Conservation (phyloP, 2,329 filamentous ascomycete genomes). For the Cladosporium sp. region DNA sequence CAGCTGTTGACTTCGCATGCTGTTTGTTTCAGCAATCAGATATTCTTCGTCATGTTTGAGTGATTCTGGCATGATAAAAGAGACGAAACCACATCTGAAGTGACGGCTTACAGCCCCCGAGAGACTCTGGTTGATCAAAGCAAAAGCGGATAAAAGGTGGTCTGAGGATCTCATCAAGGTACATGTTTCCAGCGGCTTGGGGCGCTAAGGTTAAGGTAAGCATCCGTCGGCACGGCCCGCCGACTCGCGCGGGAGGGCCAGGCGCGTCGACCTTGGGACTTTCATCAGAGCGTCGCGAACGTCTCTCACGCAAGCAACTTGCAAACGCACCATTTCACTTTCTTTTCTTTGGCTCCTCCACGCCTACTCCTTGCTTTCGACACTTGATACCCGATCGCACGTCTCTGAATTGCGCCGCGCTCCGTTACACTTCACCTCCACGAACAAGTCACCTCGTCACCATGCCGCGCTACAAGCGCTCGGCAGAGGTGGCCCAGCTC, state of each 20-base stretch:
- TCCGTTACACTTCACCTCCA: background rate
- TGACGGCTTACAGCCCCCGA: too few relatives aligned
- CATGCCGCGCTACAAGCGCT: constrained; percentile 52
- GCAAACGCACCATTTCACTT: constrained; percentile 1
- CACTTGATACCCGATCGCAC: background rate
- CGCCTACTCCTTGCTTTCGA: background rate
- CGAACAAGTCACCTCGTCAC: constrained; percentile 12
- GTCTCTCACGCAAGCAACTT: background rate
- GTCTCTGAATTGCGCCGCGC: background rate
- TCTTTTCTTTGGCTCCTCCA: background rate
- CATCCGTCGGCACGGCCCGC: too few relatives aligned
- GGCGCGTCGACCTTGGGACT: too few relatives aligned
- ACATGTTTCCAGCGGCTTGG: too few relatives aligned
- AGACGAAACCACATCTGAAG: too few relatives aligned
- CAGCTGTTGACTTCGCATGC: background rate
- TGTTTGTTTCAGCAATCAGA: background rate
- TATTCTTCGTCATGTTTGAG: background rate
- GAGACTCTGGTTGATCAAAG: too few relatives aligned
- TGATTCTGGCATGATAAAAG: background rate
- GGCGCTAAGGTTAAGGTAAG: too few relatives aligned
- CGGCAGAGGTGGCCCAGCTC: constrained; percentile 47
- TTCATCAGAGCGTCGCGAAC: background rate
- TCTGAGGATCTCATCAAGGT: too few relatives aligned
- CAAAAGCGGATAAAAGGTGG: too few relatives aligned
- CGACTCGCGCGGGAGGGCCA: too few relatives aligned